Evolutionary conservation across 352 stramenopile genomes (phyloP), one percentile per base, ranked within the genome.

Genomic region (Globisporangium megalacanthum): DNA sequence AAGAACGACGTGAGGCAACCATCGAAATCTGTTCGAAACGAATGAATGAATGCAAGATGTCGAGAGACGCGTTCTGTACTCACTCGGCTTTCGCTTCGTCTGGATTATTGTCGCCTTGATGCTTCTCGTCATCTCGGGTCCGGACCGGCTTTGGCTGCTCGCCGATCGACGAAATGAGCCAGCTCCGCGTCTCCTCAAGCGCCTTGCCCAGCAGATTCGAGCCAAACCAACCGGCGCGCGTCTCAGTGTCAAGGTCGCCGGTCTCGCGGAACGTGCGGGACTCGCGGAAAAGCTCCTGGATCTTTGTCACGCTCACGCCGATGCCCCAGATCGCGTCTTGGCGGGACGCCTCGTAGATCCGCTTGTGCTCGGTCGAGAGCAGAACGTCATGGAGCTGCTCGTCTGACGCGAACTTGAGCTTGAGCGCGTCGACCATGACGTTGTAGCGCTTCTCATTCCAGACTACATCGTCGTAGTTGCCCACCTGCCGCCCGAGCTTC

Each of bases 311-410:
- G 25, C 75, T 70, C 17, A 86, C 54, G 39, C 78, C 78, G 42
- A 88, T 85, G 22, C 78, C 78, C 78, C 78, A 86, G 49, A 86
- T 80, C 29, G 73, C 66, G 46, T 88, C 78, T 1, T 33, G 42
- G 0, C 63, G 65, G 1, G 76, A 75, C 0, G 76, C 78, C 51
- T 88, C 75, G n/a, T 88, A 88, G 7, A 88, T 45, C 4, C 14
- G 61, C 56, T 79, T 82, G 19, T 73, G 53, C 10, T 70, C 63
- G 0, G 75, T 88, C 14, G 70, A 61, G 41, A 88, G 63, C 1
- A 88, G 65, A 33, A 66, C 62, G 4, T 49, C 42, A 13, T 57
- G 22, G 19, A 86, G 47, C 22, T 63, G 62, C 2, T 74, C 62
- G 51, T 73, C 64, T 1, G 58, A 67, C 6, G 52, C 54, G 45